Percentiles rank a stretch among this genome's conserved stretches.
Evolutionary conservation across 805 yeast species (phyloP).

Genomic region (Lachancea quebecensis): DNA sequence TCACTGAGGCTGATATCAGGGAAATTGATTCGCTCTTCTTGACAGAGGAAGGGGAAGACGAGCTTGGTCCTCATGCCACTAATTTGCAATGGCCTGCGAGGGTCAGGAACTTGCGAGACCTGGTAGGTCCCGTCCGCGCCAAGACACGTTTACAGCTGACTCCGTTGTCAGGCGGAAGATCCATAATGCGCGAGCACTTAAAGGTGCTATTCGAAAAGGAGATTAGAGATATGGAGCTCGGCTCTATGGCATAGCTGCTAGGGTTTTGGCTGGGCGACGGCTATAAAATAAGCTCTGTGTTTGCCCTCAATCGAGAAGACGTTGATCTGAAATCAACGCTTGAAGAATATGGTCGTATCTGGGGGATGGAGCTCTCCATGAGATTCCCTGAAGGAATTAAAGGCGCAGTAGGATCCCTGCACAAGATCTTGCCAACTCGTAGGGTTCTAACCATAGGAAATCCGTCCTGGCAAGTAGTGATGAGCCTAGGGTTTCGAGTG

Average conservation of each 20-base stretch:
- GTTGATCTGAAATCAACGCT: too few relatives aligned
- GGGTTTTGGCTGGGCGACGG: conserved; percentile 12
- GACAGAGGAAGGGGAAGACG: background rate
- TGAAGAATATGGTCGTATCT: too few relatives aligned
- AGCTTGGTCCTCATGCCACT: background rate
- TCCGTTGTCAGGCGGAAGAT: background rate
- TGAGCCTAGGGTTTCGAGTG: background rate
- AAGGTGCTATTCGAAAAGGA: background rate
- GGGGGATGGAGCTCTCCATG: too few relatives aligned
- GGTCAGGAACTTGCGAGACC: background rate
- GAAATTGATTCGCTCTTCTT: background rate
- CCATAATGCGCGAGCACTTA: too few relatives aligned
- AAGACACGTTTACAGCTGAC: background rate
- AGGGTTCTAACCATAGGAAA: background rate
- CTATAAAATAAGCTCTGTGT: conserved; percentile 1
- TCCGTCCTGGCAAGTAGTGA: background rate
- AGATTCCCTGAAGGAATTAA: too few relatives aligned
- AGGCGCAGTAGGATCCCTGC: background rate
- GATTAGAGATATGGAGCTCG: background rate
- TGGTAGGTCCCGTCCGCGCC: background rate
- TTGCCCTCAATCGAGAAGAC: conserved; percentile 2
- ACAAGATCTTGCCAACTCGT: background rate
- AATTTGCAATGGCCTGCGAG: background rate
- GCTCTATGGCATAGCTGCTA: conserved; percentile 7
- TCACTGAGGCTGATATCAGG: too few relatives aligned